Percentiles rank a stretch among this genome's conserved stretches.
phyloP scores from a whole-genome alignment of 495 filamentous ascomycete species.

The Neurospora sp. region DNA sequence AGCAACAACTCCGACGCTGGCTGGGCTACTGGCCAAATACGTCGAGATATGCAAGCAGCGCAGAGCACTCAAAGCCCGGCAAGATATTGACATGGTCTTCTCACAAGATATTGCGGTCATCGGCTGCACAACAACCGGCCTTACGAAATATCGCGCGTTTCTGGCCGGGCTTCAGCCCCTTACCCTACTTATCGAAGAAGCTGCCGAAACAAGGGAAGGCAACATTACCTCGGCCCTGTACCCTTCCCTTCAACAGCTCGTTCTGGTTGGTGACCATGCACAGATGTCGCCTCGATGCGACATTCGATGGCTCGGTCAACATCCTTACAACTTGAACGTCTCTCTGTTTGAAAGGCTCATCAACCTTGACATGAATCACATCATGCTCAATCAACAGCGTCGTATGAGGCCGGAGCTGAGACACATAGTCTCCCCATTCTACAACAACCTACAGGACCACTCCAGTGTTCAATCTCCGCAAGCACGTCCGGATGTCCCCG shows the following conservation, averaged over 20 bases:
- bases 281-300: conserved; percentile 41
- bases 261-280: conserved; percentile 47
- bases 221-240: conserved; percentile 46
- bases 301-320: conserved; percentile 57
- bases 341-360: conserved; percentile 56
- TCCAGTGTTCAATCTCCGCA: conserved; percentile 40
- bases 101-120: conserved; percentile 28
- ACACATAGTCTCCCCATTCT: conserved; percentile 49
- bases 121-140: conserved; percentile 54
- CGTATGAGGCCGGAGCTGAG: conserved; percentile 66
- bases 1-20: conserved; percentile 13
- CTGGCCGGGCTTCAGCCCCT: conserved; percentile 60
- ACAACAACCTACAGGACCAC: conserved; percentile 62
- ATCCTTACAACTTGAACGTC: conserved; percentile 48
- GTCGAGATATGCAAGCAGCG: conserved; percentile 20
- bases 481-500: conserved; percentile 53
- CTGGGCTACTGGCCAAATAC: conserved; percentile 17
- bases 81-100: conserved; percentile 21
- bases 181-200: conserved; percentile 48
- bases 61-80: conserved; percentile 22
- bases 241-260: conserved; percentile 43
- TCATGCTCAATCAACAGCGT: conserved; percentile 54
- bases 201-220: conserved; percentile 46
- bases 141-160: conserved; percentile 78
- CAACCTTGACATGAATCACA: conserved; percentile 53